phyloP scores from a whole-genome alignment of 108 stramenopile genomes.

The Fragilariopsis cylindrus region DNA sequence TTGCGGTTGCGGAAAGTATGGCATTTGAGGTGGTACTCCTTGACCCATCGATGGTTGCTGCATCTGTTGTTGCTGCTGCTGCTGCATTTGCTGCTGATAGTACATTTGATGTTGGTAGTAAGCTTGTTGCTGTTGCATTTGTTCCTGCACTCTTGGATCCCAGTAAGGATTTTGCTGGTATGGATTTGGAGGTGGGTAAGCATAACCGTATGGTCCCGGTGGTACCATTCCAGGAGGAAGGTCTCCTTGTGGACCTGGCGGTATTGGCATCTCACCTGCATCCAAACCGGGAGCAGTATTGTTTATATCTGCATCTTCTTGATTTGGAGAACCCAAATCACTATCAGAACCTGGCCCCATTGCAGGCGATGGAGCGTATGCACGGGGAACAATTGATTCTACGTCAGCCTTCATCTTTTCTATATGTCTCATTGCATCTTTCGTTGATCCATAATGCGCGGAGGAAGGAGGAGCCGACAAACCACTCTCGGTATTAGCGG shows the following conservation, averaged over 20 bases:
- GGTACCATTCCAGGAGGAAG: slow-evolving; percentile 19
- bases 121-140: slow-evolving; percentile 35
- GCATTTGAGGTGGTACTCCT: slow-evolving; percentile 19
- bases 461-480: slow-evolving; percentile 10
- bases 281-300: neutral
- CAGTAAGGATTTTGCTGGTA: slow-evolving; percentile 33
- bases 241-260: neutral
- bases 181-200: slow-evolving; percentile 9
- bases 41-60: neutral
- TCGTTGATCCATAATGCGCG: slow-evolving; percentile 14
- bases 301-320: neutral
- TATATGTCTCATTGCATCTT: neutral
- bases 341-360: slow-evolving; percentile 4
- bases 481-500: slow-evolving; percentile 24
- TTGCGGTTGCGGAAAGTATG: slow-evolving; percentile 16
- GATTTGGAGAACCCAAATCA: slow-evolving; percentile 1
- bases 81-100: slow-evolving; percentile 20
- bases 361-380: slow-evolving; percentile 30
- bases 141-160: slow-evolving; percentile 27
- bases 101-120: slow-evolving; percentile 30
- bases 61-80: slow-evolving; percentile 5
- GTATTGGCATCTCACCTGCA: slow-evolving; percentile 10
- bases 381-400: neutral
- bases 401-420: slow-evolving; percentile 5
- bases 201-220: slow-evolving; percentile 9